Base-by-base conservation (phyloP, 768 basidiomycete genomes). In the Gloeophyllum trabeum region DNA sequence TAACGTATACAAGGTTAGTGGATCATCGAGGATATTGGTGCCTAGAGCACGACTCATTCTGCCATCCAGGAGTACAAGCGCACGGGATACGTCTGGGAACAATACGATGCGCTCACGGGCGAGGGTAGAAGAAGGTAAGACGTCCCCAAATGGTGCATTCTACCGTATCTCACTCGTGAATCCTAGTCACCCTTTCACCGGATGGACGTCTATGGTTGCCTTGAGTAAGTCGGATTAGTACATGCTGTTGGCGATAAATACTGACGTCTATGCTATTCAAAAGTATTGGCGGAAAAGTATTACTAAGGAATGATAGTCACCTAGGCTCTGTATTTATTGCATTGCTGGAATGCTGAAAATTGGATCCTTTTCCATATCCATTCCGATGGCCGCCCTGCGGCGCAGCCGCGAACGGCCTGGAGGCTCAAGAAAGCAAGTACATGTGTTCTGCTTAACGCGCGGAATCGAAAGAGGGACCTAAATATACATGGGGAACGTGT, bases 61-160 rank as follows among this genome's bases (percentile, higher is more conserved):
- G 26, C 30, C 38, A 22, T 39, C 12, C 50, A 92, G 88, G 90
- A 96, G 62, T 96, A 90, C 57, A 70, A 89, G 54, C 75, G 85
- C 22, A 96, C 92, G 3, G 92, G 91, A 3, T 94, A 90, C 56
- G 89, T 90, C 13, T 98, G 93, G 93, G 93, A 98, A 61, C 94
- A 97, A 60, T 98, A 97, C 57, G 83, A 97, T 58, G 66, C 90
- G 1, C 58, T 67, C 3, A 86, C 76, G 13, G 93, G 93, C 14
- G 75, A 89, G 56, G 93, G 93, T 2, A 70, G 70, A 56, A 63
- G 93, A 65, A 94, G 89, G 87, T 84, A 46, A n/a, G 68, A 51
- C 18, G n/a, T 26, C 39, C 5, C 41, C 38, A 28, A 22, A n/a
- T n/a, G n/a, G n/a, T n/a, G n/a, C n/a, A n/a, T n/a, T n/a, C n/a